These are phyloP conservation scores for Boletus semigastroideus DNA, from an alignment of 1,284 basidiomycete species.

Conservation along the genomic window DNA sequence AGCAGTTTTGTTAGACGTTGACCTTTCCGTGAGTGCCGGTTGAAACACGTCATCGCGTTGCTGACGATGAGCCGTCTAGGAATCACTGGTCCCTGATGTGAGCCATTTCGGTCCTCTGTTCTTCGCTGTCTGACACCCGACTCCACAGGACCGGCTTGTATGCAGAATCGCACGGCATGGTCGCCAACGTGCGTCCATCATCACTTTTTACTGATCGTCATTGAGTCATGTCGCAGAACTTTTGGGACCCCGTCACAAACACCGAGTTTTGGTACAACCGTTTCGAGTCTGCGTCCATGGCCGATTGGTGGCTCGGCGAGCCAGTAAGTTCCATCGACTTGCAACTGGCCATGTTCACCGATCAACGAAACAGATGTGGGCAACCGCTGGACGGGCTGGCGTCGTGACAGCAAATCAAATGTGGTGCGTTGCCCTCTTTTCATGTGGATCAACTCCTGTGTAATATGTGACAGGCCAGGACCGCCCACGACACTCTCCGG, in stretches of 20 bases:
- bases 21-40: conserved; percentile 76
- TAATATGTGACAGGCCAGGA: conserved; percentile 60
- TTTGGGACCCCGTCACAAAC: conserved; percentile 71
- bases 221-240: conserved; percentile 54
- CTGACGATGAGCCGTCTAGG: conserved; percentile 37
- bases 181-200: conserved; percentile 69
- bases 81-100: conserved; percentile 88
- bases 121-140: neutral
- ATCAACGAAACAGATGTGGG: conserved; percentile 70
- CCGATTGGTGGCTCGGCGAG: conserved; percentile 85
- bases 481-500: conserved; percentile 71
- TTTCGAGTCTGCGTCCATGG: conserved; percentile 58
- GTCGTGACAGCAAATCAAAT: conserved; percentile 84
- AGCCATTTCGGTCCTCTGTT: conserved; percentile 11
- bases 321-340: conserved; percentile 53
- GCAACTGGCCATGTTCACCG: neutral
- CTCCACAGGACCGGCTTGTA: conserved; percentile 78
- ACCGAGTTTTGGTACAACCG: conserved; percentile 72
- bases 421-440: conserved; percentile 58
- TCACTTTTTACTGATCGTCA: neutral
- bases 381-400: conserved; percentile 73
- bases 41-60: neutral
- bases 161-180: conserved; percentile 86
- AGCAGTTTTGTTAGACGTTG: conserved; percentile 57
- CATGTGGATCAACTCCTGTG: neutral